These are phyloP conservation scores for Verticillium albo-atrum DNA, from an alignment of 2,329 filamentous ascomycete genomes.

Conservation along the genomic window DNA sequence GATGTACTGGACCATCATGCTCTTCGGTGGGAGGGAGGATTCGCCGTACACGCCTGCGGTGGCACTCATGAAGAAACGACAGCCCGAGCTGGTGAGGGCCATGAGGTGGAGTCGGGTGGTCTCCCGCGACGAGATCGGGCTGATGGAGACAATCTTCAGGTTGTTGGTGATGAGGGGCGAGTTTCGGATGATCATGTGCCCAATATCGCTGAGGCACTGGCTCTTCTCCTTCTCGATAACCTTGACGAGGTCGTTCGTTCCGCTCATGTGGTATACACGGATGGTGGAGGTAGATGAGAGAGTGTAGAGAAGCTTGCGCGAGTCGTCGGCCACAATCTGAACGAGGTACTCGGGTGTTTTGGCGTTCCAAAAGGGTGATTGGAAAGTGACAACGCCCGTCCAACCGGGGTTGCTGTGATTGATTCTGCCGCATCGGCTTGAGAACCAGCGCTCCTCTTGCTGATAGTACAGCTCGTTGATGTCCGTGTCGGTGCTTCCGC, in stretches of 20 bases:
- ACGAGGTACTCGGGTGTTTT: constrained; percentile 60
- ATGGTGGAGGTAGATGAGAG: constrained; percentile 86
- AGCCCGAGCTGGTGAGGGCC: constrained; percentile 85
- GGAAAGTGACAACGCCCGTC: constrained; percentile 55
- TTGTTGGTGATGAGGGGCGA: constrained; percentile 66
- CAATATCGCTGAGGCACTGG: constrained; percentile 65
- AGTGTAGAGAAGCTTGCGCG: constrained; percentile 82
- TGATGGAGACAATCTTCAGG: constrained; percentile 77
- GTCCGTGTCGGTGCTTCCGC: constrained; percentile 74
- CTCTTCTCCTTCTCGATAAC: constrained; percentile 63
- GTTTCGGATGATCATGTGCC: constrained; percentile 71
- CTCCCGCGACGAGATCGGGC: constrained; percentile 73
- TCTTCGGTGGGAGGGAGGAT: constrained; percentile 68
- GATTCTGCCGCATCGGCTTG: constrained; percentile 78
- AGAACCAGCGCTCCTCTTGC: constrained; percentile 96
- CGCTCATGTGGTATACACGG: constrained; percentile 83
- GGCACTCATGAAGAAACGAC: constrained; percentile 86
- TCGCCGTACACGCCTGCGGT: constrained; percentile 68
- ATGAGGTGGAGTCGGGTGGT: constrained; percentile 83
- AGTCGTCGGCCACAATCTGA: constrained; percentile 85
- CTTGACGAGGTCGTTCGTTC: constrained; percentile 53
- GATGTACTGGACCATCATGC: constrained; percentile 97
- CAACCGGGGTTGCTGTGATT: constrained; percentile 79
- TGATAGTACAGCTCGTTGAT: constrained; percentile 95
- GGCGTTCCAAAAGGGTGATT: constrained; percentile 45